Evolutionary conservation across 1,284 basidiomycete species (phyloP), one percentile per base, ranked within the genome.

Genomic region (Erythrobasidium hasegawianum): DNA sequence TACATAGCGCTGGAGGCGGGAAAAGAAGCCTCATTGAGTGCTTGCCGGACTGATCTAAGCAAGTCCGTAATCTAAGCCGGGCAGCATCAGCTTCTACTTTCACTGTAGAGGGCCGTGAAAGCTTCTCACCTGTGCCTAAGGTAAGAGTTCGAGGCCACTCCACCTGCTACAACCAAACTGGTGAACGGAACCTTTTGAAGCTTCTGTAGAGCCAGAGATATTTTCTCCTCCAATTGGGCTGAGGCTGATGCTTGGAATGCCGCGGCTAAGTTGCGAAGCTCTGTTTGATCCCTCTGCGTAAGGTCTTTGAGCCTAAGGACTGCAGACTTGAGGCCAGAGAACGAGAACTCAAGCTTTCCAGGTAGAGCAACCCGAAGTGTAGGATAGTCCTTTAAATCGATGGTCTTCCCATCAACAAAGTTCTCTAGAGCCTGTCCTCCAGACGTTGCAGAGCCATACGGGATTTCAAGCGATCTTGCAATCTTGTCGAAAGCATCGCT

Each of bases 71-170:
- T 47, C 85, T 86, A 59, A 3, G 9, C 13, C 49, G 18, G n/a
- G 13, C 26, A 5, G 52, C 33, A 59, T 39, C n/a, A 49, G 57
- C n/a, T n/a, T 11, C 11, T 11, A 41, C 10, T 10, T 41, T n/a
- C n/a, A 10, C 11, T 11, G 40, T 24, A 47, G 4, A 47, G 8
- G 22, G 4, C 16, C 4, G 5, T 18, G 5, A 4, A 2, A 0
- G 9, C 0, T 8, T 71, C 81, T 52, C 57, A 88, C 90, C 84
- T 80, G 58, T 81, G 71, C 40, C 90, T 79, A 64, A 96, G 77
- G 70, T 82, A 86, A 39, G 74, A 55, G 72, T 97, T 97, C 70
- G 89, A 90, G 14, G 90, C 93, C 0, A 97, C 93, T 1, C 93
- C 93, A 0, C 93, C 93, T 67, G 88, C 90, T 10, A 89, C 85